Conservation (phyloP, 495 filamentous ascomycete species). For the Cercophora scortea region DNA sequence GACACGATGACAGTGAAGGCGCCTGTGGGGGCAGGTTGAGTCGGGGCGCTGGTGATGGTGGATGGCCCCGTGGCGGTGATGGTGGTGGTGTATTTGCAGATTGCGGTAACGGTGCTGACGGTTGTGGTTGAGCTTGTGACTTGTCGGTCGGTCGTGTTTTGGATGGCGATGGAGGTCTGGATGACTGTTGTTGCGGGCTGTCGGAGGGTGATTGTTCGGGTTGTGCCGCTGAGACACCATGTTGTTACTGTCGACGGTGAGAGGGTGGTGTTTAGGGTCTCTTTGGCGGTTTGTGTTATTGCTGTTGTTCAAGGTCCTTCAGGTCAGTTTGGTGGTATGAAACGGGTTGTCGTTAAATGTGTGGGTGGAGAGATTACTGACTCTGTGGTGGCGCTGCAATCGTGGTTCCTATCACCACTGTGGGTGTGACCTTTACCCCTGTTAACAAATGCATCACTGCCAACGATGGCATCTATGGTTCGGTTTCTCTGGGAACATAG, state of each 20-base stretch:
- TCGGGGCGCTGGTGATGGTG: neutral
- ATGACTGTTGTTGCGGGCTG: neutral
- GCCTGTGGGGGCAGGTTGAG: neutral
- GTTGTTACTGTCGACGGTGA: neutral
- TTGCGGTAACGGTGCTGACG: slow-evolving; percentile 1
- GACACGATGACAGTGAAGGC: neutral
- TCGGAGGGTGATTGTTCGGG: slow-evolving; percentile 2
- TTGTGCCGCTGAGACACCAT: neutral
- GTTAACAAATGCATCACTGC: neutral
- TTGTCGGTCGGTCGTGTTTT: slow-evolving; percentile 1
- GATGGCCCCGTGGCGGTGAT: neutral
- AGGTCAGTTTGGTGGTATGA: too few relatives aligned
- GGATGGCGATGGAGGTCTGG: neutral
- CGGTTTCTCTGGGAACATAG: neutral
- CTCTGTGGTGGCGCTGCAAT: neutral
- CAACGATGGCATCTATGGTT: neutral
- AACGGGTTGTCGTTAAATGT: too few relatives aligned
- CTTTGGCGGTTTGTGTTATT: neutral
- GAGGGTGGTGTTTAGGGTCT: slow-evolving; percentile 2
- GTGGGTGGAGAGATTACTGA: neutral
- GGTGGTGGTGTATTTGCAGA: slow-evolving; percentile 3
- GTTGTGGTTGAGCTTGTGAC: slow-evolving; percentile 2
- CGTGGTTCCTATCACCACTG: slow-evolving; percentile 5
- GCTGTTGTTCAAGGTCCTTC: neutral
- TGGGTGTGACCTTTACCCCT: slow-evolving; percentile 6